Evolutionary conservation across 108 stramenopile species (phyloP), one percentile per base, ranked within the genome.

Genomic region (Discostella pseudostelligera): DNA sequence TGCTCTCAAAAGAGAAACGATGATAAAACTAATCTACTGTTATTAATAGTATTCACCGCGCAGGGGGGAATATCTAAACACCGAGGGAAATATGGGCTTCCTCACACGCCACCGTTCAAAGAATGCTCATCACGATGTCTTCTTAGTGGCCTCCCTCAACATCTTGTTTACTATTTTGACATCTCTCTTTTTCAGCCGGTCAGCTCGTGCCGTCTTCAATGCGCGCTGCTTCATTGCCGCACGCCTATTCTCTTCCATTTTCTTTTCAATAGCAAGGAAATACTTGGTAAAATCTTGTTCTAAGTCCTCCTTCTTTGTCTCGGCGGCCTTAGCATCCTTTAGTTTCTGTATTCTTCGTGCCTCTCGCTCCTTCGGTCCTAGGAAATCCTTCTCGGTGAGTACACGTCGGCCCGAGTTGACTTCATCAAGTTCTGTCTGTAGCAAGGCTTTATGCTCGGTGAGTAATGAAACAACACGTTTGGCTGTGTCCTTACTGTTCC

Each of bases 391-490:
- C 4, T 61, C 59, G 0, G 66, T 67, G 40, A 73, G 59, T 28
- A 44, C 0, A 7, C 74, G 54, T 20, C 35, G 25, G 13, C 69
- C 74, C 17, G 56, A 7, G 11, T 57, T 56, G 39, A 76, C 69
- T 1, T 76, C 69, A 12, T 70, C 44, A 4, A 70, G 40, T 48
- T 76, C 74, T 19, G 16, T 11, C 55, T 64, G 62, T 32, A 70
- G 14, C 8, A 58, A 44, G 24, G 1, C 22, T 11, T 28, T 45
- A 39, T 76, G 74, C 46, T 70, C 69, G 9, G 44, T 47, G n/a
- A 76, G 48, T 12, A 76, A 46, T 1, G 50, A 37, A 36, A 70
- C 74, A 37, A 65, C 8, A 22, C 69, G 69, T n/a, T 70, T 70
- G 10, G 74, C 48, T 7, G 69, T 76, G 1, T 28, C 42, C 21